phyloP scores from a whole-genome alignment of 345 rosid genomes.

The Crucihimalaya himalaica region DNA sequence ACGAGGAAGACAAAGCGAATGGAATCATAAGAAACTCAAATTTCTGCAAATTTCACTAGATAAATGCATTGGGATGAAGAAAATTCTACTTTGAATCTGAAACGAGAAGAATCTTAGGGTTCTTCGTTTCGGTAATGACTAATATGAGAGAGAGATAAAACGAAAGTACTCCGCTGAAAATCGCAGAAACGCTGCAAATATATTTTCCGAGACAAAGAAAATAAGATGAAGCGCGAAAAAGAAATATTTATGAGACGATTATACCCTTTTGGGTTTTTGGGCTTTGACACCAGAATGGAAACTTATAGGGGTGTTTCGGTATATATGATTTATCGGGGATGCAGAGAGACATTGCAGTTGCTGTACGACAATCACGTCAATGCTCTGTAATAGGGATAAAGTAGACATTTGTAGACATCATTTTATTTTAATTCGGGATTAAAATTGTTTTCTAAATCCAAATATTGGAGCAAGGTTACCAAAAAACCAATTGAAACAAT shows the following conservation, averaged over 20 bases:
- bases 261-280: slow-evolving; percentile 27
- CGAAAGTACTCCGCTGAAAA: slow-evolving; percentile 4
- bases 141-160: background rate
- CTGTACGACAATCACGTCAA: slow-evolving; percentile 38
- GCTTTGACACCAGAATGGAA: slow-evolving; percentile 18
- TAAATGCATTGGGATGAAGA: background rate
- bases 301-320: background rate
- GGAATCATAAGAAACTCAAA: background rate
- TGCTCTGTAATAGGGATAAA: slow-evolving; percentile 1
- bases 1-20: background rate
- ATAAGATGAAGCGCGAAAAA: slow-evolving; percentile 38
- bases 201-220: background rate
- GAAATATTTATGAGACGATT: slow-evolving; percentile 7
- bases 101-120: slow-evolving; percentile 8
- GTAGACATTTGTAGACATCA: background rate
- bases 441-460: too few species aligned
- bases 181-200: slow-evolving; percentile 1
- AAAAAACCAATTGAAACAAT: too few species aligned
- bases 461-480: too few species aligned
- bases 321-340: background rate
- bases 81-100: background rate
- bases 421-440: too few species aligned
- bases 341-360: slow-evolving; percentile 38
- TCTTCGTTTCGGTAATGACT: background rate
- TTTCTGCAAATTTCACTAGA: background rate